Conservation (phyloP, 139 green algal genomes). For the Chlorella sp. region DNA sequence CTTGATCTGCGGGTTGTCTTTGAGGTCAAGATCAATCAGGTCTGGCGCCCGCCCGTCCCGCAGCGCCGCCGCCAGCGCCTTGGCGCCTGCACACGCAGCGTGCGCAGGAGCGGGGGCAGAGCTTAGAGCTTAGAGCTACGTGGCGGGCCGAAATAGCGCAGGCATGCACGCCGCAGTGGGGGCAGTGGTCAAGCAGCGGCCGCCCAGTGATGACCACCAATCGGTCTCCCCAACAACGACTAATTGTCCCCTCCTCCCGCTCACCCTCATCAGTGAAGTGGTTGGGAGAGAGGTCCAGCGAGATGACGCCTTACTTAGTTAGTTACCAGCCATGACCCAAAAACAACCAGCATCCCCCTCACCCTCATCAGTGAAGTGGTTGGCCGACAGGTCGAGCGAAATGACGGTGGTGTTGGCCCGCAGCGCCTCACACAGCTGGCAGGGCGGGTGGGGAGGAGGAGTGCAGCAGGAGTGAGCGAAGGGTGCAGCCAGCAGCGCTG, state of each 20-base stretch:
- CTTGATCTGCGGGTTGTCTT: conserved; percentile 54
- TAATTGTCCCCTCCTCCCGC: no score
- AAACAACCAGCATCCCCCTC: conserved; percentile 23
- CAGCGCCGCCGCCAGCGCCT: conserved; percentile 53
- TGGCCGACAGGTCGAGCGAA: conserved; percentile 63
- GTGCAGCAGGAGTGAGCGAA: neutral
- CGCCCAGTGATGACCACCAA: no score
- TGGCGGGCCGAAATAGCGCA: no score
- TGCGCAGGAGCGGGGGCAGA: neutral
- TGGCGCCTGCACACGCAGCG: neutral
- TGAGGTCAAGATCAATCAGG: conserved; percentile 64
- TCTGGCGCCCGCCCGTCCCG: conserved; percentile 42
- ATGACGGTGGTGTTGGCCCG: conserved; percentile 62
- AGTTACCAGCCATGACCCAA: neutral
- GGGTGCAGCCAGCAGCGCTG: neutral
- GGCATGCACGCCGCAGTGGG: no score
- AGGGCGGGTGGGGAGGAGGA: neutral
- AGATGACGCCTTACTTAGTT: no score
- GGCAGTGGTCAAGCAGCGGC: no score
- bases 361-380: conserved; percentile 64
- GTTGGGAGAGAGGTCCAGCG: conserved; percentile 66
- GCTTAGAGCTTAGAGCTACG: no score
- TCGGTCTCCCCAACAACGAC: no score
- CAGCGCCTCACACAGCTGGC: conserved; percentile 64
- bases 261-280: conserved; percentile 61